phyloP scores from a whole-genome alignment of 179 eudicot species.

The Gypsophila paniculata region DNA sequence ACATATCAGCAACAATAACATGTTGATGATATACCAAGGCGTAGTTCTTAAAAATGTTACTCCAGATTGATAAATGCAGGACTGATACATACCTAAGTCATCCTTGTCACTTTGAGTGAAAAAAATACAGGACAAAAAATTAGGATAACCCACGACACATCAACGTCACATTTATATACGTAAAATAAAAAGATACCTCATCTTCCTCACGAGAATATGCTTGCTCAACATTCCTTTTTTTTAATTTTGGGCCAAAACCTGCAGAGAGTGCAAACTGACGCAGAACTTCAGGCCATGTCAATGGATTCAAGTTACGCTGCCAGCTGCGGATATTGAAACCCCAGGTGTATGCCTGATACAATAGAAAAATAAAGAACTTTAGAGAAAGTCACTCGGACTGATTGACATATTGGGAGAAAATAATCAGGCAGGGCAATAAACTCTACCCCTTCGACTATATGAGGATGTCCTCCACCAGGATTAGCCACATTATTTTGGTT shows the following conservation, averaged over 20 bases:
- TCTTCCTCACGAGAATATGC: conserved; percentile 54
- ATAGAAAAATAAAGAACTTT: background rate
- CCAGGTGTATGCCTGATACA: conserved; percentile 79
- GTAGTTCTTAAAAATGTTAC: background rate
- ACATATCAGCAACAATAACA: background rate
- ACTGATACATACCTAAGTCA: too few relatives aligned
- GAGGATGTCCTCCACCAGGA: conserved; percentile 87
- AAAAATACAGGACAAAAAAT: background rate
- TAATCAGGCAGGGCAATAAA: conserved; percentile 9
- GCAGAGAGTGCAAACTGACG: conserved; percentile 84
- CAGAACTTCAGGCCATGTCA: conserved; percentile 83
- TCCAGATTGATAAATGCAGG: background rate
- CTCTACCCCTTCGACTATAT: conserved; percentile 87
- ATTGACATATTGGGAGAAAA: background rate
- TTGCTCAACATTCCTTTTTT: conserved; percentile 49
- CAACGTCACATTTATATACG: background rate
- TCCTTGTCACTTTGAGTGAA: background rate
- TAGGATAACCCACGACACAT: background rate
- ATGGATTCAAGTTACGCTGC: conserved; percentile 69
- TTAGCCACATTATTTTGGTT: conserved; percentile 52
- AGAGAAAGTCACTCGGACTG: background rate
- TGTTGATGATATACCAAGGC: background rate
- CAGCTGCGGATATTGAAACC: conserved; percentile 85
- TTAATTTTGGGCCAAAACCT: conserved; percentile 84
- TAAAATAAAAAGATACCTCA: conserved; percentile 44